Conservation (phyloP, 1,284 basidiomycete species). For the Apiotrichum gracile region DNA sequence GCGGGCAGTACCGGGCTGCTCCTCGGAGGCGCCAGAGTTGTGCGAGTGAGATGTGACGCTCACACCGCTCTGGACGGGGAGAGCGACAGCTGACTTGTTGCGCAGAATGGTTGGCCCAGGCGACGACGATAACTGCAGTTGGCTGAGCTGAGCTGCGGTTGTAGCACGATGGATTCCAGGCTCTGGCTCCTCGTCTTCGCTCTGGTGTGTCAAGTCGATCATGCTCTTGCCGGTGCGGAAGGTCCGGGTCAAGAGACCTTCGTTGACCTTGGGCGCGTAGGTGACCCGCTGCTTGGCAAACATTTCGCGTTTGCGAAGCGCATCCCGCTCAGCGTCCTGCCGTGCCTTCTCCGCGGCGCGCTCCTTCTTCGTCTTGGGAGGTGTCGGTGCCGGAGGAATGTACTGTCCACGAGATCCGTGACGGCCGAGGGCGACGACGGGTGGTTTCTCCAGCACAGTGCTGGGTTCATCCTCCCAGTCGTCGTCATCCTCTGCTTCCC, state of each 20-base stretch:
- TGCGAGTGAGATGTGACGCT: conserved; percentile 28
- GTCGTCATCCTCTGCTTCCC: conserved; percentile 8
- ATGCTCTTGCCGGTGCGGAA: conserved; percentile 41
- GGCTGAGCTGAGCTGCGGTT: conserved; percentile 28
- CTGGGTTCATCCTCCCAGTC: conserved; percentile 9
- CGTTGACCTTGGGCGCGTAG: conserved; percentile 8
- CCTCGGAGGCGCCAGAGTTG: conserved; percentile 7
- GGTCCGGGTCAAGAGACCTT: conserved; percentile 34
- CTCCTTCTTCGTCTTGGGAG: conserved; percentile 32
- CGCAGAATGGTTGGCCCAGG: conserved; percentile 30
- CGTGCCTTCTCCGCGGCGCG: conserved; percentile 29
- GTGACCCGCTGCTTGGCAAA: conserved; percentile 43
- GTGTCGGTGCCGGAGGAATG: background rate
- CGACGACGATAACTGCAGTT: conserved; percentile 20
- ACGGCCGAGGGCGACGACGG: background rate
- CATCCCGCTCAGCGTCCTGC: conserved; percentile 33
- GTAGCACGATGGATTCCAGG: conserved; percentile 26
- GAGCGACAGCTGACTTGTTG: conserved; percentile 40
- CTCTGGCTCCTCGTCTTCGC: conserved; percentile 1
- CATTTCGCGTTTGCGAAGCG: conserved; percentile 41
- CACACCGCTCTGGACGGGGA: conserved; percentile 40
- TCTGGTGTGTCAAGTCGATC: conserved; percentile 29
- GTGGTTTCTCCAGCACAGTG: background rate
- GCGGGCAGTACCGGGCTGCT: background rate
- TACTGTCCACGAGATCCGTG: background rate